These are phyloP conservation scores for Albifimbria verrucaria DNA, from an alignment of 2,329 filamentous ascomycete genomes.

Conservation along the genomic window DNA sequence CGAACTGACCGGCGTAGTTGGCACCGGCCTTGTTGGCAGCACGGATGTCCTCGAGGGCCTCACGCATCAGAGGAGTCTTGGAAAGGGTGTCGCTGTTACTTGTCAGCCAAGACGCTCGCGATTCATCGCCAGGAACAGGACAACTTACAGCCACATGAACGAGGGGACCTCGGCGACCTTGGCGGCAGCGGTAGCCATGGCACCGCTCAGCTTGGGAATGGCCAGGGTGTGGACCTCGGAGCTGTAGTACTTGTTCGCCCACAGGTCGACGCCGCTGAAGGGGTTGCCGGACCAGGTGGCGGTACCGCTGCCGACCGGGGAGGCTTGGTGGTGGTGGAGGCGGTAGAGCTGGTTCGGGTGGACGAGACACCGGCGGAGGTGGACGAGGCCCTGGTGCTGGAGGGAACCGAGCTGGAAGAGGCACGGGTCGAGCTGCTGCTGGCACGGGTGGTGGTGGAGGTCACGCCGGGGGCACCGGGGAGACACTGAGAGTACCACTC, in stretches of 20 bases:
- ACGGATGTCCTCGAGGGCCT: slow-evolving; percentile 42
- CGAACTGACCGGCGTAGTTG: slow-evolving; percentile 45
- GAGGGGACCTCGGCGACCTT: slow-evolving; percentile 50
- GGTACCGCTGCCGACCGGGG: slow-evolving; percentile 28
- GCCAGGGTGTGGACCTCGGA: slow-evolving; percentile 53
- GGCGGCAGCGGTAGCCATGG: slow-evolving; percentile 49
- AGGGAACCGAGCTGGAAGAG: slow-evolving; percentile 14
- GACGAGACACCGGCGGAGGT: neutral
- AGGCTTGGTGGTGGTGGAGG: slow-evolving; percentile 17
- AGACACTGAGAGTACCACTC: slow-evolving; percentile 35
- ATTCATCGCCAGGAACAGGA: neutral
- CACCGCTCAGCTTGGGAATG: slow-evolving; percentile 58
- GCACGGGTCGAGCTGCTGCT: slow-evolving; percentile 19
- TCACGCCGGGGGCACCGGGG: slow-evolving; percentile 15
- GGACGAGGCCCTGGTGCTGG: slow-evolving; percentile 3
- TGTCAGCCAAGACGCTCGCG: slow-evolving; percentile 6
- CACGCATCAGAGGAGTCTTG: slow-evolving; percentile 44
- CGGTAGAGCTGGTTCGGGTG: slow-evolving; percentile 13
- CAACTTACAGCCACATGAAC: slow-evolving; percentile 49
- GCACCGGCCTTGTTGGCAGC: slow-evolving; percentile 31
- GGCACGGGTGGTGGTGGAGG: slow-evolving; percentile 14
- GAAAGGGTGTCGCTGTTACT: slow-evolving; percentile 41
- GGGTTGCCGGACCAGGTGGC: slow-evolving; percentile 52
- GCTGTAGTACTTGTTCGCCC: slow-evolving; percentile 54
- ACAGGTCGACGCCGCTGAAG: slow-evolving; percentile 46